Evolutionary conservation across 192 early-diverging fungal genomes (phyloP).

Genomic region (Dimargaris xerosporica): DNA sequence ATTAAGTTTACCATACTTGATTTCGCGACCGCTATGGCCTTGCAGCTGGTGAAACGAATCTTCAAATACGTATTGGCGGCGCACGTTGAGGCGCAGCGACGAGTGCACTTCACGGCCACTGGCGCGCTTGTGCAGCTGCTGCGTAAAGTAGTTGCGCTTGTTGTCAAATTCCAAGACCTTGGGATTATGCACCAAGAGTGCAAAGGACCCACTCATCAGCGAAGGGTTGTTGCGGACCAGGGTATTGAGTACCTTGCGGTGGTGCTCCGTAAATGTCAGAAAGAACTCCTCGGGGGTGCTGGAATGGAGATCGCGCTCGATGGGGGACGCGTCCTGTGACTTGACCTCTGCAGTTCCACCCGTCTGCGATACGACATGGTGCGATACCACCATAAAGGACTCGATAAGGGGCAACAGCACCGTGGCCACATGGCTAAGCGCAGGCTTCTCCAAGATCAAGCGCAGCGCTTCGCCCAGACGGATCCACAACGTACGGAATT

Average conservation of each 20-base stretch:
- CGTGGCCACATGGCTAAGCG: slow-evolving; percentile 80
- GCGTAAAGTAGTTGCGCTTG: slow-evolving; percentile 94
- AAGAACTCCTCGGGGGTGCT: slow-evolving; percentile 47
- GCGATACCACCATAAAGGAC: slow-evolving; percentile 95
- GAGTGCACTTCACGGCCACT: slow-evolving; percentile 43
- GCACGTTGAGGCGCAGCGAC: slow-evolving; percentile 74
- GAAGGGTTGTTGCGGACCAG: slow-evolving; percentile 96
- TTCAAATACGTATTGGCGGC: slow-evolving; percentile 87
- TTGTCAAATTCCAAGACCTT: slow-evolving; percentile 99
- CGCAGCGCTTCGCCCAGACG: slow-evolving; percentile 55
- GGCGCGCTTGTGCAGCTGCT: slow-evolving; percentile 80
- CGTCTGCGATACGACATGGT: slow-evolving; percentile 40
- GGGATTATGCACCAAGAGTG: slow-evolving; percentile 88
- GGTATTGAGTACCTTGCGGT: slow-evolving; percentile 90
- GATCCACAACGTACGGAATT: slow-evolving; percentile 60
- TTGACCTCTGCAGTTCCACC: background rate
- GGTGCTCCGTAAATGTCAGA: slow-evolving; percentile 76
- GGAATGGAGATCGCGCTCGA: background rate
- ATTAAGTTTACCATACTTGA: slow-evolving; percentile 82
- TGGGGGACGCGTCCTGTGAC: slow-evolving; percentile 9
- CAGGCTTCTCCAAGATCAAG: slow-evolving; percentile 54
- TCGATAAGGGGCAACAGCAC: slow-evolving; percentile 89
- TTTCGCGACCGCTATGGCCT: slow-evolving; percentile 77
- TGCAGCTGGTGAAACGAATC: slow-evolving; percentile 92
- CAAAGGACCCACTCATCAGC: slow-evolving; percentile 92